Conservation (phyloP, 2,329 filamentous ascomycete species). For the Alternaria sp. region DNA sequence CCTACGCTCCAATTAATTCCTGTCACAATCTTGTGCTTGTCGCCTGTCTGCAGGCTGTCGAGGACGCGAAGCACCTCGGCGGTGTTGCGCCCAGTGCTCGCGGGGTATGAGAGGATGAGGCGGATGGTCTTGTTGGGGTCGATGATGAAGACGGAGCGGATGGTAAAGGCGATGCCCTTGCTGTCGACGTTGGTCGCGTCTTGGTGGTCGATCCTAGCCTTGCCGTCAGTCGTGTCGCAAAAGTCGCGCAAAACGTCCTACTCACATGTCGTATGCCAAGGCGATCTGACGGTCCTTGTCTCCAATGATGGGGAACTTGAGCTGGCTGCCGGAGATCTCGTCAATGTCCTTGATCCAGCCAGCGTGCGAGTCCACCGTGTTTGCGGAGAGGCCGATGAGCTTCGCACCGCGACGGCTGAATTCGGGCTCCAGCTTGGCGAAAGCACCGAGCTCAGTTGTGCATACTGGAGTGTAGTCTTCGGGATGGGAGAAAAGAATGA, state of each 20-base stretch:
- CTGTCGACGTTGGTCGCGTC: constrained; percentile 67
- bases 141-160: constrained; percentile 71
- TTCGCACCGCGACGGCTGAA: constrained; percentile 69
- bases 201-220: constrained; percentile 59
- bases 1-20: constrained; percentile 62
- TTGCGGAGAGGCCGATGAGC: constrained; percentile 66
- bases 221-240: constrained; percentile 26
- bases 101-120: constrained; percentile 69
- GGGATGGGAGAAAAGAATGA: constrained; percentile 75
- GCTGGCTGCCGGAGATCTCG: constrained; percentile 59
- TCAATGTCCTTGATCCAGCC: constrained; percentile 64
- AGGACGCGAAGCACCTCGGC: constrained; percentile 62
- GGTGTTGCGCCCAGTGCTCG: constrained; percentile 66
- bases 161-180: constrained; percentile 68
- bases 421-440: constrained; percentile 70
- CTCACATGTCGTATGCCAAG: constrained; percentile 61
- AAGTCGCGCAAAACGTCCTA: constrained; percentile 5
- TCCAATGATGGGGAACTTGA: constrained; percentile 63
- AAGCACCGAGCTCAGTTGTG: constrained; percentile 70
- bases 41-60: constrained; percentile 64
- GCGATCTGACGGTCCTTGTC: constrained; percentile 63
- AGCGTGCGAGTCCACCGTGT: constrained; percentile 61
- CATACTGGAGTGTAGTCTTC: constrained; percentile 68
- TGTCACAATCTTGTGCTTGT: constrained; percentile 68
- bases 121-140: constrained; percentile 71